phyloP scores from a whole-genome alignment of 345 rosid genomes.

The Eucalyptus pumila region DNA sequence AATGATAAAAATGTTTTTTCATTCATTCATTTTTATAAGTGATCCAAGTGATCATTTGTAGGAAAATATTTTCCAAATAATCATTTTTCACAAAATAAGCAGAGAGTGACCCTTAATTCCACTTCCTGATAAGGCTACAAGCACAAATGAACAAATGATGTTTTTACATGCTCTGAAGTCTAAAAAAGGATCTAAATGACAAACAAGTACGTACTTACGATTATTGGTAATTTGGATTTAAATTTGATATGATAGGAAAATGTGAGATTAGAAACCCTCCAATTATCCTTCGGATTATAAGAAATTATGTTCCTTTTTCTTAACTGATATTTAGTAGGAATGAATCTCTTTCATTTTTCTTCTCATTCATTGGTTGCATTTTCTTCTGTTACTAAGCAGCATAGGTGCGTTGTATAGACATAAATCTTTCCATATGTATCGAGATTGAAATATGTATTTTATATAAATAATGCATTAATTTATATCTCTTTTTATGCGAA shows the following conservation, averaged over 20 bases:
- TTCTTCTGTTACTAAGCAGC: background rate
- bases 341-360: background rate
- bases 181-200: background rate
- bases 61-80: too few species aligned
- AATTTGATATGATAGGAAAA: too few species aligned
- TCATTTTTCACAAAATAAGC: too few species aligned
- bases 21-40: accelerated
- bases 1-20: too few species aligned
- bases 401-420: background rate
- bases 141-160: background rate
- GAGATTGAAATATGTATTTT: background rate
- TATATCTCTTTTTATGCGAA: background rate
- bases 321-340: background rate
- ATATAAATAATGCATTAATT: background rate
- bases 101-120: background rate
- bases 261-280: too few species aligned
- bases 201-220: too few species aligned
- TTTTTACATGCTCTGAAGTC: background rate
- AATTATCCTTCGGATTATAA: too few species aligned
- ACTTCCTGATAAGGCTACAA: background rate
- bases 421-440: background rate
- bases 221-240: too few species aligned
- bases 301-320: background rate
- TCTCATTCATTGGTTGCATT: background rate
- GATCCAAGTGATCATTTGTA: accelerated